phyloP scores from a whole-genome alignment of 495 filamentous ascomycete genomes.

The Jackrogersella minutella region DNA sequence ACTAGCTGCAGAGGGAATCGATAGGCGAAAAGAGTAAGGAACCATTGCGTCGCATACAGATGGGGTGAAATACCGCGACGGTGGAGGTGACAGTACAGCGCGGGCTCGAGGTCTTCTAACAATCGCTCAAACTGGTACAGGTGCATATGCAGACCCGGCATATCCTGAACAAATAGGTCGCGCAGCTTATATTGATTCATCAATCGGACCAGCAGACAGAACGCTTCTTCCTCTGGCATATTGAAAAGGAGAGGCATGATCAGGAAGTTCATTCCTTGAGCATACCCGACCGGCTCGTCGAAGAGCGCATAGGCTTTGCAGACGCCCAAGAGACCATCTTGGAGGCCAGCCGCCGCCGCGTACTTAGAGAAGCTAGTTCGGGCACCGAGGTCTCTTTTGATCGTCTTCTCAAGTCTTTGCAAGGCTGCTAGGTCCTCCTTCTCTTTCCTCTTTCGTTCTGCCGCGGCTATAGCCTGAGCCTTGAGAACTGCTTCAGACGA shows the following conservation, averaged over 20 bases:
- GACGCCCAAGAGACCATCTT: slow-evolving; percentile 92
- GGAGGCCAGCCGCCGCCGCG: slow-evolving; percentile 83
- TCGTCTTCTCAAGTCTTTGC: slow-evolving; percentile 88
- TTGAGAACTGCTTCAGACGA: slow-evolving; percentile 72
- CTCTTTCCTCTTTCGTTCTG: slow-evolving; percentile 74
- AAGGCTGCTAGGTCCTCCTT: slow-evolving; percentile 76
- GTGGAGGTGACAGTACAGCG: slow-evolving; percentile 92
- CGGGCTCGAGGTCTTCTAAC: slow-evolving; percentile 92
- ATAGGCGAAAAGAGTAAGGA: slow-evolving; percentile 98
- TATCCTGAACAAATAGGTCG: slow-evolving; percentile 93
- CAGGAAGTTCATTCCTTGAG: slow-evolving; percentile 99
- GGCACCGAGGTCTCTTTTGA: slow-evolving; percentile 87
- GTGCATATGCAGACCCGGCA: slow-evolving; percentile 93
- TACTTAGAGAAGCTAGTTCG: slow-evolving; percentile 97
- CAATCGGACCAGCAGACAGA: slow-evolving; percentile 87
- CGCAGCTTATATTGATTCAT: slow-evolving; percentile 97
- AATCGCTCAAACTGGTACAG: slow-evolving; percentile 95
- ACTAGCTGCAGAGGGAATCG: slow-evolving; percentile 97
- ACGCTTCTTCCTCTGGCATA: slow-evolving; percentile 97
- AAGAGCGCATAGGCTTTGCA: slow-evolving; percentile 98
- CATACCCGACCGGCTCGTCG: slow-evolving; percentile 94
- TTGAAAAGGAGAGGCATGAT: slow-evolving; percentile 98
- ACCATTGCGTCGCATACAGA: slow-evolving; percentile 98
- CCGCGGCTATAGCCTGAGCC: slow-evolving; percentile 69
- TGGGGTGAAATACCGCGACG: slow-evolving; percentile 87